phyloP scores from a whole-genome alignment of 306 rosid species.

The Ziziphus jujuba region DNA sequence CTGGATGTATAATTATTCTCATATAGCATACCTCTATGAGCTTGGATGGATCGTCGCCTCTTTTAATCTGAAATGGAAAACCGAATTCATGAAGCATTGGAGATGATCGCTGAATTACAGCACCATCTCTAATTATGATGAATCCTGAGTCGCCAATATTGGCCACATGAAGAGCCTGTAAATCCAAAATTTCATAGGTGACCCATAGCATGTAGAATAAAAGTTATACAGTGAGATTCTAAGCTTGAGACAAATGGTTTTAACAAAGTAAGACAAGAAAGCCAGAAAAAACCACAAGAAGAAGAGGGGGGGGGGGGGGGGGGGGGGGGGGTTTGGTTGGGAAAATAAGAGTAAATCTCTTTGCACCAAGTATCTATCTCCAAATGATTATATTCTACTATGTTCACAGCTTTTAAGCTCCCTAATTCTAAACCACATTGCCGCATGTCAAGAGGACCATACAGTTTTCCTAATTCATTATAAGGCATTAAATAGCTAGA shows the following conservation, averaged over 20 bases:
- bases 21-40: conserved; percentile 49
- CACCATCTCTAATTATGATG: conserved; percentile 59
- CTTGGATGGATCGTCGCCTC: conserved; percentile 51
- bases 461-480: no score
- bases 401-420: no score
- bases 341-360: no score
- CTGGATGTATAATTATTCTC: neutral
- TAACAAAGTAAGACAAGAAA: neutral
- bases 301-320: no score
- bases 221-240: neutral
- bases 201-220: conserved; percentile 22
- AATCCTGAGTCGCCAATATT: conserved; percentile 74
- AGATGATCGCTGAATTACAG: conserved; percentile 49
- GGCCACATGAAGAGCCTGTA: conserved; percentile 70
- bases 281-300: neutral
- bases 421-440: no score
- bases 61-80: conserved; percentile 53
- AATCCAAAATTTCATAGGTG: conserved; percentile 21
- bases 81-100: conserved; percentile 61
- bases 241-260: neutral
- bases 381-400: no score
- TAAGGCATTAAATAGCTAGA: no score
- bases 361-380: no score
- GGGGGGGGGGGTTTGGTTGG: no score
- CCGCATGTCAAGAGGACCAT: no score